A percentile compares a stretch with the other conserved stretches of the same genome.
These are phyloP conservation scores for Aspergillus avenaceus DNA, from an alignment of 495 filamentous ascomycete genomes.

Conservation along the genomic window DNA sequence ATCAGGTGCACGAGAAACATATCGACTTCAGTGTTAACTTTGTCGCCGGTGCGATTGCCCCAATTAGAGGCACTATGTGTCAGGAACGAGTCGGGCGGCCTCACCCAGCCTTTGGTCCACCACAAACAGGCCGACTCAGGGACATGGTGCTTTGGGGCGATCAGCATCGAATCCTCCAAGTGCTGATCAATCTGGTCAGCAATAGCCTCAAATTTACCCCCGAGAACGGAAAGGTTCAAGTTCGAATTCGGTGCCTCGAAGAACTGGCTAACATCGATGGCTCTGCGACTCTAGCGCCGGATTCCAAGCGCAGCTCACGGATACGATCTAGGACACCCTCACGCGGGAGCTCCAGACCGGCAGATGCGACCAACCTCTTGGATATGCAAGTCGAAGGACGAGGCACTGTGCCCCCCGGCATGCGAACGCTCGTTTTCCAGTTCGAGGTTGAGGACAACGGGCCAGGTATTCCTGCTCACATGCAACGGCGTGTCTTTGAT, in stretches of 20 bases:
- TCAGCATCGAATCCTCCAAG: constrained; percentile 80
- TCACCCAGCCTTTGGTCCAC: constrained; percentile 50
- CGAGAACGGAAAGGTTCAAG: constrained; percentile 63
- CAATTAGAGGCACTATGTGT: constrained; percentile 27
- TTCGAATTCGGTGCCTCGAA: constrained; percentile 64
- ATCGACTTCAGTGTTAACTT: constrained; percentile 72
- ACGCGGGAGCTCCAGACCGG: constrained; percentile 3
- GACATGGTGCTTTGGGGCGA: constrained; percentile 86
- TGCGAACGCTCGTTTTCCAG: constrained; percentile 65
- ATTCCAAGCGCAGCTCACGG: constrained; percentile 2
- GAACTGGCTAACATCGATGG: constrained; percentile 18
- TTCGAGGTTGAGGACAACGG: constrained; percentile 89
- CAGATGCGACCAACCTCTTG: neutral
- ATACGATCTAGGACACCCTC: constrained; percentile 10
- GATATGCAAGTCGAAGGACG: constrained; percentile 23
- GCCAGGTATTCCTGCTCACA: constrained; percentile 75
- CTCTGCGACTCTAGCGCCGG: neutral
- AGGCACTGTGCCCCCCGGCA: constrained; percentile 42
- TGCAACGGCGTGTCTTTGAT: constrained; percentile 82
- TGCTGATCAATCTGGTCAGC: constrained; percentile 88
- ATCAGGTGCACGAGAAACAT: constrained; percentile 73
- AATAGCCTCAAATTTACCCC: constrained; percentile 94
- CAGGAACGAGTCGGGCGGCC: constrained; percentile 32
- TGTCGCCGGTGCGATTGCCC: constrained; percentile 19
- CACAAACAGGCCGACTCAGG: constrained; percentile 59